Base-by-base conservation (phyloP, 495 filamentous ascomycete species). In the Bacidia gigantensis region DNA sequence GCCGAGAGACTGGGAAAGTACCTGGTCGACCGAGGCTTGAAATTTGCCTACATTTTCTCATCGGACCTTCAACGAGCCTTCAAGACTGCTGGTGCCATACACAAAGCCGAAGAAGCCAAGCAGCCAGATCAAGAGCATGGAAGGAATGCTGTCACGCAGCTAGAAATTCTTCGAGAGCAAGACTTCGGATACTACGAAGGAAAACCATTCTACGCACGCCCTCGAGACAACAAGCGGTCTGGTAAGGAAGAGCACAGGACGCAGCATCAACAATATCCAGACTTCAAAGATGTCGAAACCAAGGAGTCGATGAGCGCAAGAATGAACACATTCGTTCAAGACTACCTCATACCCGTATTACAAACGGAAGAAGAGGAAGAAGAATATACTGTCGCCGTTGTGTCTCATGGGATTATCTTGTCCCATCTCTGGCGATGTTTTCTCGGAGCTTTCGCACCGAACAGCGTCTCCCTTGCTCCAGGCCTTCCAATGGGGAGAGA, bases 401-500 rank as follows among this genome's bases (percentile, higher is more conserved):
- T 90, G 14, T 80, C 86, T 11, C 88, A 95, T 62, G 88, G 88
- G 38, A 79, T 90, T 25, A 80, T 93, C 21, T 75, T 94, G 0
- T 76, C 74, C 20, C 67, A 77, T 20, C 62, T 94, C 0, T 80
- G 86, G 75, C 70, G 71, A 49, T 70, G 73, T 26, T 65, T 93
- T 35, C 60, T 87, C 18, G 64, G 63, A 2, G 69, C 70, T 24
- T 75, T 83, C 58, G 63, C 71, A 11, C 65, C 69, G 18, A 63
- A 58, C 38, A 70, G 61, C 42, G 66, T 72, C 11, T 53, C 43
- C 51, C 51, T 63, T 54, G 55, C 26, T 52, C 58, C 57, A 53
- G 62, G 38, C 49, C 55, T 62, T 44, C 39, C 23, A 24, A 12
- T 54, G 38, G 44, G 49, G 32, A 49, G 25, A 45, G 52, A 54